Percentiles rank a stretch among this genome's conserved stretches.
phyloP scores from a whole-genome alignment of 768 basidiomycete genomes.

The Trametes maxima region DNA sequence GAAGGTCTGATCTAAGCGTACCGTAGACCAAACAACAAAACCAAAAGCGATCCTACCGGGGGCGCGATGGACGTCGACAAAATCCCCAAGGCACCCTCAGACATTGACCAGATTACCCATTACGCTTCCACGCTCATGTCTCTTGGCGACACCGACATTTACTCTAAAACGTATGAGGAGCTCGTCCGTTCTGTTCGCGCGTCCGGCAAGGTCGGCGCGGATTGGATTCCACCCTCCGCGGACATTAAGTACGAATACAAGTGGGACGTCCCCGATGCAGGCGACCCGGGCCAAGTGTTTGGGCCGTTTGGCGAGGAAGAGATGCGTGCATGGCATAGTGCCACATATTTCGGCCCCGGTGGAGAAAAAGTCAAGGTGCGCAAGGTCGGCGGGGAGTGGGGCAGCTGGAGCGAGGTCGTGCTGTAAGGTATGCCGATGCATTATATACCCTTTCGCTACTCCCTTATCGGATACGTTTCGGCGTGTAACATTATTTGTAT shows the following conservation, averaged over 20 bases:
- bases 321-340: conserved; percentile 77
- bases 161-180: conserved; percentile 84
- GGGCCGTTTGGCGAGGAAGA: conserved; percentile 85
- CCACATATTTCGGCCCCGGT: conserved; percentile 74
- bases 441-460: background rate
- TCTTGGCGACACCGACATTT: conserved; percentile 83
- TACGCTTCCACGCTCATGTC: conserved; percentile 88
- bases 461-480: conserved; percentile 1
- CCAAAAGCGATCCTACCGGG: conserved; percentile 31
- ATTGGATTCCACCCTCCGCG: conserved; percentile 79
- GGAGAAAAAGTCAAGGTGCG: conserved; percentile 84
- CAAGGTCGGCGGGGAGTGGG: conserved; percentile 69
- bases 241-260: conserved; percentile 80
- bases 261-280: conserved; percentile 63
- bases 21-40: conserved; percentile 36
- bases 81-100: conserved; percentile 31
- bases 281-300: conserved; percentile 54
- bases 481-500: conserved; percentile 30
- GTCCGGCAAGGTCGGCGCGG: conserved; percentile 64
- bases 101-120: conserved; percentile 82
- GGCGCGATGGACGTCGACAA: conserved; percentile 57
- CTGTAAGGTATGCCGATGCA: conserved; percentile 36
- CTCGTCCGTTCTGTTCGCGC: conserved; percentile 75
- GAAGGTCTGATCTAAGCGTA: background rate
- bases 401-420: conserved; percentile 68